Evolutionary conservation across 1,284 basidiomycete species (phyloP), one percentile per base, ranked within the genome.

Genomic region (Phellopilus nigrolimitatus): DNA sequence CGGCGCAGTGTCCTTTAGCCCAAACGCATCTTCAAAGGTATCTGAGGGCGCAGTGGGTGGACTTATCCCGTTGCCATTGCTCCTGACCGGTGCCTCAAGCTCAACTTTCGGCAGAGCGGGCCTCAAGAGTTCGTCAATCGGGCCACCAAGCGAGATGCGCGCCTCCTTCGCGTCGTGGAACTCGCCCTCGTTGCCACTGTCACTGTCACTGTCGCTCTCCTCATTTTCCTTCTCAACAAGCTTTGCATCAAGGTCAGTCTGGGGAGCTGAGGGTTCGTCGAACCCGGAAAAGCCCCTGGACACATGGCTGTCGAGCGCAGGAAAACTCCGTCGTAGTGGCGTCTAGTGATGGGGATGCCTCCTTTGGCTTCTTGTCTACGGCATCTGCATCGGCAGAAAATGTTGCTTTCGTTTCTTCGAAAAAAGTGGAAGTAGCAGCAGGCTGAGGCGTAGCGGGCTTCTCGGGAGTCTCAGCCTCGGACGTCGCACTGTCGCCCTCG

Each of bases 21-120:
- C 81, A 59, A 90, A 88, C 3, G 83, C 75, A 63, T 87, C 84
- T 52, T 84, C 78, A 55, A 82, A 82, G 1, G 74, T 71, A 8
- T 65, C 63, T 4, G 64, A 52, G 3, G 62, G 51, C 25, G 61
- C 51, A 10, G 63, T 57, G 24, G 60, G 54, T 39, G 53, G 7
- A 33, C 40, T 21, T 50, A 57, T 9, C 59, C 59, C 42, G 55
- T 58, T 43, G 36, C 52, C 10, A 41, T 59, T 39, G 15, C 9
- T 12, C n/a, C 13, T 1, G 25, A 69, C 68, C 25, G 73, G 60
- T n/a, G 74, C 10, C 10, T 34, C 38, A n/a, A 19, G 27, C 25
- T 21, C 34, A 24, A 45, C 2, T 15, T 24, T 36, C 10, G 71
- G 60, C 45, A 64, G 63, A 31, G 63, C 56, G n/a, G 76, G 73